Conservation (phyloP, 371 early-diverging fungal genomes). For the Mortierella sp. region DNA sequence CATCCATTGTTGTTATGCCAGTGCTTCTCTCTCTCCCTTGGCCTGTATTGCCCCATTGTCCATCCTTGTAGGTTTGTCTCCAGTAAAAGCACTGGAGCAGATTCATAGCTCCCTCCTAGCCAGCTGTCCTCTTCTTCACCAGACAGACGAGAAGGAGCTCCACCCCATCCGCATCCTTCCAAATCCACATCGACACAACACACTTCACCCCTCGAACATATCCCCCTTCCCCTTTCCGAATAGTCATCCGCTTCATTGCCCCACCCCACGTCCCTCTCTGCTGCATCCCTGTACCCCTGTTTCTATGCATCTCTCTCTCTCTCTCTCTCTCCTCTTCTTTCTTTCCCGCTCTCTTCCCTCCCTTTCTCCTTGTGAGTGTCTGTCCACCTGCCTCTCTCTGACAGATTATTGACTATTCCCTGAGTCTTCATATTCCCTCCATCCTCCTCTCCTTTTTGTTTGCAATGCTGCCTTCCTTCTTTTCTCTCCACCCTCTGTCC, state of each 20-base stretch:
- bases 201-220: slow-evolving; percentile 1
- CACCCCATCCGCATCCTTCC: neutral
- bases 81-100: neutral
- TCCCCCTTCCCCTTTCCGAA: neutral
- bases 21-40: neutral
- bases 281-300: slow-evolving; percentile 10
- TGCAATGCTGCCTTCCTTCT: neutral
- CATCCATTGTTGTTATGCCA: neutral
- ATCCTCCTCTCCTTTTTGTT: no score
- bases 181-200: neutral
- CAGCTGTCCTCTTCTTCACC: neutral
- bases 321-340: neutral
- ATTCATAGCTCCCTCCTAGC: neutral
- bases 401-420: neutral
- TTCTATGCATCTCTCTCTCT: neutral
- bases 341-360: neutral
- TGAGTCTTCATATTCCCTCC: no score
- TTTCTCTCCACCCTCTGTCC: neutral
- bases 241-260: neutral
- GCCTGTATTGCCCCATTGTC: no score
- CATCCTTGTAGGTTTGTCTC: neutral
- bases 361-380: neutral
- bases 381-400: neutral
- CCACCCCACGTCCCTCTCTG: neutral
- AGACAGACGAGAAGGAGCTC: neutral